Base-by-base conservation (phyloP, 495 filamentous ascomycete genomes). In the Penicillium diatomitis region DNA sequence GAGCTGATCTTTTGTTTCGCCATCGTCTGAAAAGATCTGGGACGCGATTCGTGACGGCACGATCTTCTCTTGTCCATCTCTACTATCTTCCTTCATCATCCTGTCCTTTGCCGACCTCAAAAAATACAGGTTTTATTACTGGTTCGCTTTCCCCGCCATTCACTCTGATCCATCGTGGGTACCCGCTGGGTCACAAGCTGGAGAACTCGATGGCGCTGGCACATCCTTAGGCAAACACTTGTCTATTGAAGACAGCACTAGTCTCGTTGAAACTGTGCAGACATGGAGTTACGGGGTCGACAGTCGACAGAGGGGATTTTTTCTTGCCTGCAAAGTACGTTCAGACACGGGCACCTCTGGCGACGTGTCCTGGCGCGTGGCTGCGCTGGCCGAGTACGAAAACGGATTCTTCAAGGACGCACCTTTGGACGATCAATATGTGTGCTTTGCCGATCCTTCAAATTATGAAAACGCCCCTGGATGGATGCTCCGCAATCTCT, bases 101-200 rank as follows among this genome's bases (percentile, higher is more conserved):
- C 80, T 96, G 40, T 95, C 87, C n/a, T 98, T 88, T 64, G 91
- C 92, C 40, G 88, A 97, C 63, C 74, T 98, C 27, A 98, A 98
- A 69, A 95, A 90, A 61, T 96, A 96, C 69, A 85, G 78, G 46
- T 96, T 97, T 56, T 85, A 82, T 29, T 95, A 96, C 66, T 90
- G 90, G 80, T 96, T 96, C 64, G 92, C 81, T 2, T 98, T 92
- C 60, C 92, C 92, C 10, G 88, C 92, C 39, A 74, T 98, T 28
- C 88, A 90, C 66, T 91, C 94, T 0, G 83, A 90, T 47, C 86
- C 88, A 6, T 70, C 76, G 11, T 98, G 92, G 92, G 80, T 79
- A 52, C 66, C 67, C 7, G 46, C 63, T 4, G 35, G 48, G 8
- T 35, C 60, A 28, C 34, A 48, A n/a, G 46, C 53, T n/a, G 6